Evolutionary conservation across 495 filamentous ascomycete genomes (phyloP), one percentile per base, ranked within the genome.

Genomic region (Xylaria bambusicola): DNA sequence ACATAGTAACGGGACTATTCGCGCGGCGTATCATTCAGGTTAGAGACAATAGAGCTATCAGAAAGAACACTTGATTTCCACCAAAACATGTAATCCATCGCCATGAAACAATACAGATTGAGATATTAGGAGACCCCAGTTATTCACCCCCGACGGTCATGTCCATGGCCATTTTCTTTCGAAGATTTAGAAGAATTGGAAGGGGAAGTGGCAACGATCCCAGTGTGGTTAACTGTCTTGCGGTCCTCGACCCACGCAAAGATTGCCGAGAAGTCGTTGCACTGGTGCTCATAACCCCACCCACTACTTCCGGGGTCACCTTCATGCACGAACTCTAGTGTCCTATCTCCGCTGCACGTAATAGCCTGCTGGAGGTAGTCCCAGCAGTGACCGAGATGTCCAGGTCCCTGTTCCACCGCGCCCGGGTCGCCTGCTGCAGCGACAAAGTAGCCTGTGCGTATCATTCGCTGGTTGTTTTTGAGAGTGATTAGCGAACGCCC

Each of bases 341-440:
- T 54, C 15, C 66, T 56, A 50, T 75, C 70, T 7, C 59, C 68
- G 20, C 62, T 56, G 58, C 70, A 75, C 66, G 68, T 74, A 18
- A 73, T 52, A 17, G 56, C 47, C 56, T 72, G 66, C 4, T 66
- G 66, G 18, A 74, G 52, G 42, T 58, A 66, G 27, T 73, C 71
- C 17, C 73, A 36, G 53, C 71, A 75, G 52, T 75, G 72, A 29
- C 67, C 71, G 61, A 36, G 20, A 36, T 62, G 61, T 13, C 48
- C 26, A 1, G 26, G 27, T 9, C 49, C 42, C 6, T 62, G 44
- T 23, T 57, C 33, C 18, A 49, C 27, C 17, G 33, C 24, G 8
- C 57, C 44, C 10, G 59, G 53, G 20, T 62, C 40, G 52, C 56
- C 55, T 26, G 59, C 40, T 0, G 40, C 27, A n/a, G 52, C 52